Evolutionary conservation across 1,284 basidiomycete genomes (phyloP), one percentile per base, ranked within the genome.

Genomic region (Crepidotus sp.): DNA sequence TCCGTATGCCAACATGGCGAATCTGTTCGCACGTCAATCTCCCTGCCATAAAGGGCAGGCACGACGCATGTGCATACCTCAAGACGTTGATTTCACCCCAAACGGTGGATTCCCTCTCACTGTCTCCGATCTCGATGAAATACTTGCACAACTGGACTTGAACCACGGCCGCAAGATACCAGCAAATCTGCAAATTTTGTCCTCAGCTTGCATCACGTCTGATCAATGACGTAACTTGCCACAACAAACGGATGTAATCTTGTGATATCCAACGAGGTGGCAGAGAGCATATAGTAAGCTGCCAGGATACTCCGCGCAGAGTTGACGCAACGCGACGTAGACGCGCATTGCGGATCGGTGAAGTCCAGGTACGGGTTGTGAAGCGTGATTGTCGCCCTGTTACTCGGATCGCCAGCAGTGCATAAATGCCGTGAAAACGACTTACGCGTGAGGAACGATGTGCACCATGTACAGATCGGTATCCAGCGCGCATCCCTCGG

Each of bases 11-110:
- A 86, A 65, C 83, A 89, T 85, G 1, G 85, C 85, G 55, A 80
- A 81, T 48, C 85, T 84, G 46, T 41, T 34, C 33, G 32, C 46
- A 43, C 48, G 42, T 55, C 40, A 54, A 24, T 35, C n/a, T n/a
- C 17, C 21, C 15, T 24, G n/a, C 40, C 36, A 33, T 33, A 22
- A 45, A 45, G 14, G n/a, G 24, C 15, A 13, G 17, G 34, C 21
- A 10, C 8, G 33, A 30, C 10, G 54, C 3, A 67, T 39, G 55
- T 5, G 14, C 40, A 9, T 1, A 82, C 84, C 85, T 73, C 39
- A 88, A 64, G 3, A 83, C 71, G 53, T 89, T 88, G 57, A 89
- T 88, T 60, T 89, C 84, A 0, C 83, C 82, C 86, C 86, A 88
- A 9, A 83, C 77, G 0, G 76, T 77, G 19, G 80, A 75, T 60